Conservation (phyloP, 768 basidiomycete genomes). For the Termitomyces eurrhizus region DNA sequence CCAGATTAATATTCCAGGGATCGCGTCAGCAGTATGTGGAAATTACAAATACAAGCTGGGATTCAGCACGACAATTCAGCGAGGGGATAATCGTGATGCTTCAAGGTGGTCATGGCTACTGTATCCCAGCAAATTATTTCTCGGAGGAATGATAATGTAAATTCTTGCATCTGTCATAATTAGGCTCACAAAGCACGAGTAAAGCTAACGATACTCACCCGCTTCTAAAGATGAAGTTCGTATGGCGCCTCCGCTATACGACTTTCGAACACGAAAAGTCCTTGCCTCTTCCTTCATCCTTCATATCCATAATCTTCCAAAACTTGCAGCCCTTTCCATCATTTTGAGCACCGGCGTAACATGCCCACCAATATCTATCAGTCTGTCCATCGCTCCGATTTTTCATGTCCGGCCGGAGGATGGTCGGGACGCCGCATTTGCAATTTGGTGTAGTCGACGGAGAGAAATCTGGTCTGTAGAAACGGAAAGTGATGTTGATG, state of each 20-base stretch:
- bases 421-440: slow-evolving; percentile 66
- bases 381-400: slow-evolving; percentile 50
- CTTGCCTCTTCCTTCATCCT: slow-evolving; percentile 58
- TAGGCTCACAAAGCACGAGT: background rate
- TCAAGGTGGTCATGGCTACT: background rate
- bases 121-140: no score
- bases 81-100: background rate
- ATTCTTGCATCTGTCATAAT: background rate
- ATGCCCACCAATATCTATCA: slow-evolving; percentile 77
- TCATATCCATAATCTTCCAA: slow-evolving; percentile 72
- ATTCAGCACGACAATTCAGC: background rate
- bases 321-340: slow-evolving; percentile 78
- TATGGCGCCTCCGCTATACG: background rate
- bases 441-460: slow-evolving; percentile 66
- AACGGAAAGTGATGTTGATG: slow-evolving; percentile 85
- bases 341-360: slow-evolving; percentile 77
- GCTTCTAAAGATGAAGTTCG: background rate
- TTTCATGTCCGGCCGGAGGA: slow-evolving; percentile 79
- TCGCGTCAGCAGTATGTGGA: background rate
- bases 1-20: background rate
- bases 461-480: slow-evolving; percentile 79
- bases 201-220: background rate
- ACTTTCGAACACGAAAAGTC: background rate
- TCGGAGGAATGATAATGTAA: background rate
- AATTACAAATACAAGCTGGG: background rate